phyloP scores from a whole-genome alignment of 2,329 filamentous ascomycete genomes.

The Diaporthe vaccinii region DNA sequence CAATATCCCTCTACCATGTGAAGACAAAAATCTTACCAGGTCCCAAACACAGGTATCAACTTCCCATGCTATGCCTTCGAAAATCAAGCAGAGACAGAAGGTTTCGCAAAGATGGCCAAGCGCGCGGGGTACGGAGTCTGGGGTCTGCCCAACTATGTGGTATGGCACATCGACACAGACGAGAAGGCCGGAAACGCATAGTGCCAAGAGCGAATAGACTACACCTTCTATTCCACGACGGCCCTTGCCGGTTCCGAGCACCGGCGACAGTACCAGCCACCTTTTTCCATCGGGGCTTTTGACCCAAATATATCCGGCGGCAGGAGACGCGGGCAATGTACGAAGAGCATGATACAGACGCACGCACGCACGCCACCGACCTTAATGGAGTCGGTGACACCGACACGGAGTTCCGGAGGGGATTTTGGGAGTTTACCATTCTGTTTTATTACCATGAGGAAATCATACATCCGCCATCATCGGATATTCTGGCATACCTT shows the following conservation, averaged over 20 bases:
- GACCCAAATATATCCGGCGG: slow-evolving; percentile 35
- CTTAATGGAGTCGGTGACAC: slow-evolving; percentile 37
- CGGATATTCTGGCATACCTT: slow-evolving; percentile 39
- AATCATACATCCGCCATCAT: slow-evolving; percentile 37
- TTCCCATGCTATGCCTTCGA: slow-evolving; percentile 98
- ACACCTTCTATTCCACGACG: slow-evolving; percentile 36
- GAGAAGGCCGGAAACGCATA: slow-evolving; percentile 89
- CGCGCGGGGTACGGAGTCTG: slow-evolving; percentile 92
- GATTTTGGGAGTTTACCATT: slow-evolving; percentile 36
- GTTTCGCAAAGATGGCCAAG: slow-evolving; percentile 99
- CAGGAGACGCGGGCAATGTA: slow-evolving; percentile 42
- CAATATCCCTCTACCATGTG: not conserved
- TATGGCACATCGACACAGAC: slow-evolving; percentile 98
- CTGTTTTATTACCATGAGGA: slow-evolving; percentile 36
- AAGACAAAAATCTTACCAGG: slow-evolving; percentile 13
- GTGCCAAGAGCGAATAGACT: slow-evolving; percentile 8
- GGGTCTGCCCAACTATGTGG: slow-evolving; percentile 95
- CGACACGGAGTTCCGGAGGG: slow-evolving; percentile 40
- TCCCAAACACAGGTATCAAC: slow-evolving; percentile 80
- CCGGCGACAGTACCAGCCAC: slow-evolving; percentile 17
- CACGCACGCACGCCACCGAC: slow-evolving; percentile 39
- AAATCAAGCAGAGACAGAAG: slow-evolving; percentile 98
- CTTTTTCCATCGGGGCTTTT: slow-evolving; percentile 34
- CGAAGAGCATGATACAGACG: slow-evolving; percentile 42
- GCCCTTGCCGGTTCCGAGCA: slow-evolving; percentile 20